Evolutionary conservation across 495 filamentous ascomycete genomes (phyloP), one percentile per base, ranked within the genome.

Genomic region (Trichocladium antarcticum): DNA sequence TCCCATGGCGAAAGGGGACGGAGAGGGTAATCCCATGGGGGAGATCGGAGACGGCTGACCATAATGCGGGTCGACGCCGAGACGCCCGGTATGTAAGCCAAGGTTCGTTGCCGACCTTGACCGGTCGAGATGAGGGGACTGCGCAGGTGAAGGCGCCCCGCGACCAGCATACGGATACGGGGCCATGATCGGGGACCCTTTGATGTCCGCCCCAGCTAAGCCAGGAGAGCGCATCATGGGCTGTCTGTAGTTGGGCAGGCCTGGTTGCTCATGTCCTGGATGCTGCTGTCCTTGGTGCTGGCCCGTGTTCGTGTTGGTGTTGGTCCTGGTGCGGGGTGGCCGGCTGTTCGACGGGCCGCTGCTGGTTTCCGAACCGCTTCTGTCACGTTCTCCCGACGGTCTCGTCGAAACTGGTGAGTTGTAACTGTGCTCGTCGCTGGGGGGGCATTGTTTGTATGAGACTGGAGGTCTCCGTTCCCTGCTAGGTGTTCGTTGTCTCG

Each of bases 361-460:
- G 38, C 69, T 68, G 0, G 75, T 71, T 40, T 84, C 79, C 0
- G 82, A 84, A 42, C 71, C 74, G 37, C 81, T 83, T 20, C 80
- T 73, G 41, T 81, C 78, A 24, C 80, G 65, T 24, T 74, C 74
- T 3, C 68, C 50, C 10, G 58, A 56, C 14, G 61, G 59, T 32
- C 57, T 58, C 12, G 62, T 57, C 14, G 38, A 50, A 11, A 59
- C 58, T 19, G 53, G 58, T 17, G 55, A 66, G 34, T 44, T 57
- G 45, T 55, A 56, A 17, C 52, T 52, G 14, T 53, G 48, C 22
- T 70, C 72, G 12, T 68, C 65, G 35, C 65, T 69, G 0, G 66
- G 63, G n/a, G 58, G 59, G 1, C 66, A 66, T 36, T 68, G 64
- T 20, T 61, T 55, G 37, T 71, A 69, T 11, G 61, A 55, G 16